Conservation (phyloP, 352 stramenopile species). For the Phytophthora ramorum region DNA sequence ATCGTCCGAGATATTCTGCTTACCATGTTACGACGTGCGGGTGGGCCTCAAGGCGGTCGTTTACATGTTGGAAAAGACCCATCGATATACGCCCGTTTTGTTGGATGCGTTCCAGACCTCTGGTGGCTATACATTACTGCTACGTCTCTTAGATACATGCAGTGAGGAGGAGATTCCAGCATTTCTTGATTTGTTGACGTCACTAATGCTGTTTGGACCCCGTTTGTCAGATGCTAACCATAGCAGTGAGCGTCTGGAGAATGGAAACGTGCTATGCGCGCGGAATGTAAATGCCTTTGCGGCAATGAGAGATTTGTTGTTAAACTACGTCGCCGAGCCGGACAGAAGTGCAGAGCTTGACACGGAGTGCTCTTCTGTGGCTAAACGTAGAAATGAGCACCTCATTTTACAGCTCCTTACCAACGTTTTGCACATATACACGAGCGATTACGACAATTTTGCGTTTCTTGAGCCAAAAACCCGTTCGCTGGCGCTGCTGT, state of each 20-base stretch:
- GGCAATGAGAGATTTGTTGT: slow-evolving; percentile 67
- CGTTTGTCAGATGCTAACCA: slow-evolving; percentile 47
- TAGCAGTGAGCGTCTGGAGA: slow-evolving; percentile 46
- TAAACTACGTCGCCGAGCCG: slow-evolving; percentile 53
- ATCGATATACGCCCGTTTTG: slow-evolving; percentile 62
- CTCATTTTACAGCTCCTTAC: slow-evolving; percentile 69
- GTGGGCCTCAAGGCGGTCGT: slow-evolving; percentile 61
- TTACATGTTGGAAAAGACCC: slow-evolving; percentile 71
- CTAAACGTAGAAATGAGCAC: slow-evolving; percentile 44
- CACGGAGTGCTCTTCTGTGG: slow-evolving; percentile 1
- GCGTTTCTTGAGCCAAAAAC: slow-evolving; percentile 74
- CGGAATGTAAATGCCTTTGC: slow-evolving; percentile 74
- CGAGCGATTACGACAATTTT: slow-evolving; percentile 77
- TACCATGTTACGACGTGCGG: slow-evolving; percentile 57
- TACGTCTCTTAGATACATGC: slow-evolving; percentile 48
- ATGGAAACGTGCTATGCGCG: slow-evolving; percentile 51
- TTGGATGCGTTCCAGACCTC: slow-evolving; percentile 72
- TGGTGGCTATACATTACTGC: slow-evolving; percentile 68
- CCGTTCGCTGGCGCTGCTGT: slow-evolving; percentile 67
- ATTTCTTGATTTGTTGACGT: slow-evolving; percentile 60
- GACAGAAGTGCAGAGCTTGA: slow-evolving; percentile 8
- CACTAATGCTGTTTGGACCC: slow-evolving; percentile 65
- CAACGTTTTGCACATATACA: slow-evolving; percentile 76
- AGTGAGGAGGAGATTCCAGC: slow-evolving; percentile 47
- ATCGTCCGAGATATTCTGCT: slow-evolving; percentile 31